Conservation (phyloP, 352 stramenopile genomes). For the Phytophthora pini region DNA sequence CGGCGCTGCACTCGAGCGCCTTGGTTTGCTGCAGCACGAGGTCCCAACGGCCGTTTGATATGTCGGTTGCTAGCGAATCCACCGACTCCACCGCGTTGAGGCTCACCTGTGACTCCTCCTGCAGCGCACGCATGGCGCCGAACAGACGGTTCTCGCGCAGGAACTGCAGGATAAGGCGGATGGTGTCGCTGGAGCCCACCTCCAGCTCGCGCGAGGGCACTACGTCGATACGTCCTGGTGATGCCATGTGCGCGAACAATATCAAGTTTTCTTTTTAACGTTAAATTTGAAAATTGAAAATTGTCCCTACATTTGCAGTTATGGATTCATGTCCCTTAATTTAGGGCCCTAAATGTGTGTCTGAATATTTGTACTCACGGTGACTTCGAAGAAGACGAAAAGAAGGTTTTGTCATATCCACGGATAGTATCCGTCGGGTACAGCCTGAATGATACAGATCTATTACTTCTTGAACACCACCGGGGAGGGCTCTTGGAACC, state of each 20-base stretch:
- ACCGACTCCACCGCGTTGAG: slow-evolving; percentile 90
- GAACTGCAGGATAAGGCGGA: slow-evolving; percentile 93
- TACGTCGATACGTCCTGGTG: not conserved
- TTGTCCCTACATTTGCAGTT: too few relatives aligned
- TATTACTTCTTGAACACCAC: slow-evolving; percentile 56
- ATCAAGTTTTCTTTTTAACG: too few relatives aligned
- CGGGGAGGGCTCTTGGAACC: slow-evolving; percentile 40
- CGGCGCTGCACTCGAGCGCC: slow-evolving; percentile 65
- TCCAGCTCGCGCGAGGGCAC: slow-evolving; percentile 43
- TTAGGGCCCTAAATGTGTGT: too few relatives aligned
- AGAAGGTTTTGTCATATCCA: too few relatives aligned
- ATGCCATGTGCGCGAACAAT: slow-evolving; percentile 5
- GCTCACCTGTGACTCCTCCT: slow-evolving; percentile 89
- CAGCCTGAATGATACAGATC: not conserved
- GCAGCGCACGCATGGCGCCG: slow-evolving; percentile 78
- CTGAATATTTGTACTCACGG: too few relatives aligned
- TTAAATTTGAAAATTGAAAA: too few relatives aligned
- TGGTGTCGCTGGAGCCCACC: slow-evolving; percentile 77
- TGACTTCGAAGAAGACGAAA: too few relatives aligned
- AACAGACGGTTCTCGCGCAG: slow-evolving; percentile 92
- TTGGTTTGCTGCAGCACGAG: slow-evolving; percentile 89
- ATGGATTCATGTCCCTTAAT: too few relatives aligned
- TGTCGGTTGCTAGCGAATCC: slow-evolving; percentile 81
- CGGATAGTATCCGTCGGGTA: too few relatives aligned
- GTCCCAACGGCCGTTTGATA: slow-evolving; percentile 89